These are phyloP conservation scores for Boletus coccyginus DNA, from an alignment of 768 basidiomycete genomes.

Conservation along the genomic window DNA sequence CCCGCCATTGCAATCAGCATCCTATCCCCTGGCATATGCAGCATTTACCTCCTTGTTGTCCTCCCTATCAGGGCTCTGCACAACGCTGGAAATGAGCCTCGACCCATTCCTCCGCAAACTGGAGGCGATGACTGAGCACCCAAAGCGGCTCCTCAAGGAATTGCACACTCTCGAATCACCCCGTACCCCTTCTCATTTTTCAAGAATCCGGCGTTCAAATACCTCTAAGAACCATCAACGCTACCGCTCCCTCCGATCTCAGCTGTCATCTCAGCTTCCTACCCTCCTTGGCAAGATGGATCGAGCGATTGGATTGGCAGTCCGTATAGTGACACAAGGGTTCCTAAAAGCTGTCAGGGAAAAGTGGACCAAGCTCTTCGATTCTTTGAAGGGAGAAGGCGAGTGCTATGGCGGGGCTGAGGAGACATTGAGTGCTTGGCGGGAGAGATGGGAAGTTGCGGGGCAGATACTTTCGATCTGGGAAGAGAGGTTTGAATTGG, in stretches of 20 bases:
- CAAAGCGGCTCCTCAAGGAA: constrained; percentile 57
- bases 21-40: constrained; percentile 43
- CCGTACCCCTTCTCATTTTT: constrained; percentile 48
- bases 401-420: constrained; percentile 58
- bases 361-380: constrained; percentile 71
- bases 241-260: constrained; percentile 65
- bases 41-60: constrained; percentile 57
- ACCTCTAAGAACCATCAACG: constrained; percentile 34
- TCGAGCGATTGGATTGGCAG: constrained; percentile 46
- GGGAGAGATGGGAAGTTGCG: constrained; percentile 47
- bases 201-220: constrained; percentile 44
- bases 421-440: constrained; percentile 69
- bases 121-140: constrained; percentile 51
- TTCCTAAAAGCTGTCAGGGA: constrained; percentile 45
- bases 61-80: constrained; percentile 30
- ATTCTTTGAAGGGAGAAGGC: constrained; percentile 61
- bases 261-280: constrained; percentile 67
- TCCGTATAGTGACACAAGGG: constrained; percentile 47
- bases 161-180: constrained; percentile 69
- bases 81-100: constrained; percentile 48
- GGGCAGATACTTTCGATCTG: not conserved
- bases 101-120: constrained; percentile 54
- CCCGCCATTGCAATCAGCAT: constrained; percentile 29
- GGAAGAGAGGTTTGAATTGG: not conserved
- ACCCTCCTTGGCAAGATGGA: constrained; percentile 54